phyloP scores from a whole-genome alignment of 176 grass and related monocot genomes.

The Musa acuminata region DNA sequence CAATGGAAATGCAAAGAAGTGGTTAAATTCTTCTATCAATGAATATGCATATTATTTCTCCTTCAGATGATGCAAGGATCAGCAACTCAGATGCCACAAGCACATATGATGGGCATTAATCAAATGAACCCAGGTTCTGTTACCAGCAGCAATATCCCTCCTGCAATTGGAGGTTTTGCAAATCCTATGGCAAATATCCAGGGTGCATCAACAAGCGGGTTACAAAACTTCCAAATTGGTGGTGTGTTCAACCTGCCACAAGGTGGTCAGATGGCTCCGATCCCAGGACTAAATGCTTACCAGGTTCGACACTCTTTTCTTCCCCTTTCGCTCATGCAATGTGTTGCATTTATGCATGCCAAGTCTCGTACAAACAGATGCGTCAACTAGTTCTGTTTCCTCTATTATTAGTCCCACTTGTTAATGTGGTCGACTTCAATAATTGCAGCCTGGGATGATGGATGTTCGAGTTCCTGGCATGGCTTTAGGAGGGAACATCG shows the following conservation, averaged over 20 bases:
- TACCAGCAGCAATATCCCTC: slow-evolving; percentile 45
- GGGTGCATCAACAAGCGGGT: slow-evolving; percentile 41
- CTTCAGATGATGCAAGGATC: slow-evolving; percentile 54
- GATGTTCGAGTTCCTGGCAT: slow-evolving; percentile 30
- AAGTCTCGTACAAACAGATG: not conserved
- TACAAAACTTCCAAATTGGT: slow-evolving; percentile 73
- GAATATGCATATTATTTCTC: not conserved
- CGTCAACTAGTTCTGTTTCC: not conserved
- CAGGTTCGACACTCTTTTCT: slow-evolving; percentile 35
- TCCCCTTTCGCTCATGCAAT: not conserved
- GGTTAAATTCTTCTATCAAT: too few species aligned
- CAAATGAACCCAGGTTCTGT: slow-evolving; percentile 48
- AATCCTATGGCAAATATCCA: slow-evolving; percentile 70
- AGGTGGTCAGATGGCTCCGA: slow-evolving; percentile 48
- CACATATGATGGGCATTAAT: slow-evolving; percentile 65
- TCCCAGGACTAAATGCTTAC: slow-evolving; percentile 70
- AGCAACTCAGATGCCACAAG: slow-evolving; percentile 66
- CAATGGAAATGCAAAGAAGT: too few species aligned
- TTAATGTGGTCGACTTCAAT: not conserved
- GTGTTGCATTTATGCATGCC: not conserved
- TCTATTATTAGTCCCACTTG: slow-evolving; percentile 4
- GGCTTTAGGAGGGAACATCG: slow-evolving; percentile 50
- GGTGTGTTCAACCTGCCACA: slow-evolving; percentile 74
- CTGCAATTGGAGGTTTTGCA: slow-evolving; percentile 53
- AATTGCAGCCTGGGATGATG: slow-evolving; percentile 54